Evolutionary conservation across 129 eudicot genomes (phyloP), one percentile per base, ranked within the genome.

Genomic region (Heracleum sosnowskyi): DNA sequence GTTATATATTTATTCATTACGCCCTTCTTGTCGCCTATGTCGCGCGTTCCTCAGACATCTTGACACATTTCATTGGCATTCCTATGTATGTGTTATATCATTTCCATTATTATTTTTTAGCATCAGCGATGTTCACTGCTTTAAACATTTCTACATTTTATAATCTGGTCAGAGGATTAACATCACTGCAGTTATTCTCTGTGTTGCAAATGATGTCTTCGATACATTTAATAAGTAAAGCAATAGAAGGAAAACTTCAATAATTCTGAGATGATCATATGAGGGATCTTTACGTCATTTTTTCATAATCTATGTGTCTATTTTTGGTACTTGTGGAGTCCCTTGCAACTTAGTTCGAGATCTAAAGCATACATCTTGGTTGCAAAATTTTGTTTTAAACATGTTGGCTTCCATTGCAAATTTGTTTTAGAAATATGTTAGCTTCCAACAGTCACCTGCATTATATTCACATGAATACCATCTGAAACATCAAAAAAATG

Each of bases 21-120:
- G 98, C 98, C 49, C 98, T 94, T 84, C 97, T 94, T 76, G 97
- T 94, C 80, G 98, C 98, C 37, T 94, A 94, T 79, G 92, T 94
- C 79, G 96, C 98, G 84, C 98, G 98, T 76, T 94, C 98, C 69
- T 91, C 98, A 33, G 96, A 94, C 79, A 94, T 94, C 79, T 82
- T 94, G 91, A 84, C 98, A 75, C 87, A 86, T 79, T 83, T 89
- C 90, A 89, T 90, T 76, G 90, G 91, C 88, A 83, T 94, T 90
- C 98, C 98, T 68, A 51, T 81, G 98, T 94, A 94, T 42, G 91
- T 44, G 78, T 51, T 81, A 69, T 77, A 20, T 0, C 53, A 33
- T 75, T 81, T 75, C 39, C 13, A 63, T 62, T 47, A 47, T 53
- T n/a, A 39, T 75, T 77, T 49, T 39, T 74, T 20, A 36, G 57